These are phyloP conservation scores for Citrus trifoliata DNA, from an alignment of 345 rosid species.

Conservation along the genomic window DNA sequence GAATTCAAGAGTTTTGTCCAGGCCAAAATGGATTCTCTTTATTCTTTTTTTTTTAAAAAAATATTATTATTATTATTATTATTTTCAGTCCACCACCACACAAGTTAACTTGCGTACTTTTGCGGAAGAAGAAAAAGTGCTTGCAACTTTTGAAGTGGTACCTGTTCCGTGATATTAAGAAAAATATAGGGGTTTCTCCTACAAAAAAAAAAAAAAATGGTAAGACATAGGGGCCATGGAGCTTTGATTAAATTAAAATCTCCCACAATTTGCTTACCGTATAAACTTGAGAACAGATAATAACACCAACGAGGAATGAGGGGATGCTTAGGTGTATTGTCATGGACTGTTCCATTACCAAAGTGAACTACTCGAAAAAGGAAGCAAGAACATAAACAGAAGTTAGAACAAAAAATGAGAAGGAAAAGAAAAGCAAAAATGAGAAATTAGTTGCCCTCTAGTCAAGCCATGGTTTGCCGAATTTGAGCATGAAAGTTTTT, in stretches of 20 bases:
- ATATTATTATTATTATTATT: neutral
- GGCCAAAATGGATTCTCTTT: neutral
- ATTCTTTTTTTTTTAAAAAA: too few relatives aligned
- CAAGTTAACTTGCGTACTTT: too few relatives aligned
- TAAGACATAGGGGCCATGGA: neutral
- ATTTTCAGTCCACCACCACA: neutral
- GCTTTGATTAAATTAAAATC: neutral
- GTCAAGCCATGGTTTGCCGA: neutral
- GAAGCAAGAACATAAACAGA: too few relatives aligned
- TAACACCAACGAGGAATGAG: neutral
- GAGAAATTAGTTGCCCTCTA: too few relatives aligned
- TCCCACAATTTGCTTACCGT: neutral
- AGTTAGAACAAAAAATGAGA: neutral
- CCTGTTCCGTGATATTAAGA: neutral
- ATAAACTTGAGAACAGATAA: neutral
- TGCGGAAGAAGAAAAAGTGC: neutral
- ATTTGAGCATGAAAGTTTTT: too few relatives aligned
- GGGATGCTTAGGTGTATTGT: neutral
- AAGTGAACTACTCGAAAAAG: neutral
- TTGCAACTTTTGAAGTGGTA: neutral
- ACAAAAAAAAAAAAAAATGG: neutral
- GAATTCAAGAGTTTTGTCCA: neutral
- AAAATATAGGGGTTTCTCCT: neutral
- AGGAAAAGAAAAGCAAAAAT: too few relatives aligned
- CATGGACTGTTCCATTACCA: neutral